Evolutionary conservation across 1,139 yeast species (phyloP), one percentile per base, ranked within the genome.

Genomic region (Pneumocystis oryctolagi): DNA sequence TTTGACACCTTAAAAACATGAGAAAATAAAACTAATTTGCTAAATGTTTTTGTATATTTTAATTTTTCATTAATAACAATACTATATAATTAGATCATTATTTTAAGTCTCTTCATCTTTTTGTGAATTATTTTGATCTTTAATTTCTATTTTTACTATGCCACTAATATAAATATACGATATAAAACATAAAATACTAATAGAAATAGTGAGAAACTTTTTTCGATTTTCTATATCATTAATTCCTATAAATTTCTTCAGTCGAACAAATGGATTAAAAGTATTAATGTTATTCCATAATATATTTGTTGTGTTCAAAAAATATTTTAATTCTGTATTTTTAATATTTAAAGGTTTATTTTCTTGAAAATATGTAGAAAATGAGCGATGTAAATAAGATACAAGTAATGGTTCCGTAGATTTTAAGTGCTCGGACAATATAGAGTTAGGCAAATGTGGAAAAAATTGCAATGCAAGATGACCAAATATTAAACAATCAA

Each of bases 401-500:
- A 47, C 55, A 25, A 47, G 55, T 12, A 47, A 25, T 47, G 55
- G 55, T 25, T 47, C 55, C 1, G 55, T 47, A 47, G 55, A 25
- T 25, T 47, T 47, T 9, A 47, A n/a, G 5, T 47, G 55, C 16
- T 47, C 55, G 25, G 55, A 47, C 14, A 47, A 47, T 47, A 28
- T 47, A 40, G 72, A 69, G 62, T 68, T 69, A 62, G 67, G 63
- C n/a, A 69, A 69, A 28, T 61, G 66, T 58, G 66, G 67, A 57
- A 65, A 67, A 35, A 57, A 63, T 40, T 61, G 64, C 3, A 58
- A 34, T 34, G 63, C 39, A 40, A 63, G 47, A 40, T 60, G 61
- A 12, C 64, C 64, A 35, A 60, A 63, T 47, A 63, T 58, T 18
- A 63, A 59, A 34, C 62, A 60, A 34, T 63, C 65, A 55, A 62